Evolutionary conservation across 1,284 basidiomycete genomes (phyloP), one percentile per base, ranked within the genome.

Genomic region (Melampsora americana): DNA sequence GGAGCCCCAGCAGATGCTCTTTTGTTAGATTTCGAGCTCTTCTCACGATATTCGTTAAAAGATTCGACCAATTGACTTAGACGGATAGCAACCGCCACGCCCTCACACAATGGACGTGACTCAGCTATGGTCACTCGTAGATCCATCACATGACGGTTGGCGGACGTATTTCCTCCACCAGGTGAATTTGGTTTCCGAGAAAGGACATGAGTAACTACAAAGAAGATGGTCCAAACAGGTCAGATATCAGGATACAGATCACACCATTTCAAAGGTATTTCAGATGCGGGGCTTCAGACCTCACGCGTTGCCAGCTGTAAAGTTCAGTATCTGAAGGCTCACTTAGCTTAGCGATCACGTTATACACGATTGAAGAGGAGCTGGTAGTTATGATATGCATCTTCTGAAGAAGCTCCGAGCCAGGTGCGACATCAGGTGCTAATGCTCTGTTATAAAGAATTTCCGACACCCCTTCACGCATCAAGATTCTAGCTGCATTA

Each of bases 371-470:
- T 1, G 72, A 59, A 28, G 72, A 74, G 20, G 72, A 59, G 28
- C 72, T 65, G 32, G 53, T 35, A 46, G 72, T 74, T 30, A 74
- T 60, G 16, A 74, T 60, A 50, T 74, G 72, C 64, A 74, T 74
- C 42, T 74, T 74, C 12, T 67, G 64, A 32, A 67, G 42, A 26
- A 64, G 20, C 18, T 30, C 28, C 12, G 28, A n/a, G 18, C 61
- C 61, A 30, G 61, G 61, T 44, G 72, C 20, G 20, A 50, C 35
- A 12, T 74, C 72, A 18, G 72, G 72, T 26, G 62, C 72, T 23
- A 74, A 67, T 26, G 32, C 35, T 26, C 32, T 44, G 48, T 67
- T 74, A 39, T 66, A 59, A 28, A 74, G 72, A 66, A 65, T 66
- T 74, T 74, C 72, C 56, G 32, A 42, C 4, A 67, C 32, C 39